A percentile compares a stretch with the other conserved stretches of the same genome.
Conservation (phyloP, 768 basidiomycete genomes). For the Suillus variegatus region DNA sequence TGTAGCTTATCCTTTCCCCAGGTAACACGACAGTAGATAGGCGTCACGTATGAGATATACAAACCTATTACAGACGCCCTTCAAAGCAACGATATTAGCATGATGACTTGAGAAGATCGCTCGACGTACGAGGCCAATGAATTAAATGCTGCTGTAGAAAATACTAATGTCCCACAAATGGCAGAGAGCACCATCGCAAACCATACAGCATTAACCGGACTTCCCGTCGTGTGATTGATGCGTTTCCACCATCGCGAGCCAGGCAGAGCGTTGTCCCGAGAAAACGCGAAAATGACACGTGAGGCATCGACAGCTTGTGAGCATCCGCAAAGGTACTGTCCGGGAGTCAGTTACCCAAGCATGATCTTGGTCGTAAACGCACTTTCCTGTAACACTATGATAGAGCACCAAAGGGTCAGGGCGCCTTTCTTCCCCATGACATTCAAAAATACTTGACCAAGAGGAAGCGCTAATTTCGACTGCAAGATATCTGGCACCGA, state of each 20-base stretch:
- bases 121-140: constrained; percentile 36
- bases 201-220: constrained; percentile 44
- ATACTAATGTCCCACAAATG: constrained; percentile 33
- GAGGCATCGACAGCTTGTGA: constrained; percentile 50
- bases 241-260: constrained; percentile 39
- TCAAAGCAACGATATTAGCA: background rate
- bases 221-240: constrained; percentile 33
- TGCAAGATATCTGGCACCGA: constrained; percentile 37
- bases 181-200: constrained; percentile 34
- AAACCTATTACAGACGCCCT: constrained; percentile 36
- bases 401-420: constrained; percentile 45
- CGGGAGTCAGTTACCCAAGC: background rate
- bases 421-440: constrained; percentile 42
- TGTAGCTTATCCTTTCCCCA: constrained; percentile 32
- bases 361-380: background rate
- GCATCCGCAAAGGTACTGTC: constrained; percentile 43
- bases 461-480: constrained; percentile 37
- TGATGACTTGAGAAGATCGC: background rate
- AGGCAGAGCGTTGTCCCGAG: constrained; percentile 39
- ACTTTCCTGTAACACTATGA: constrained; percentile 44
- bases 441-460: constrained; percentile 43
- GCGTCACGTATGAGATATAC: constrained; percentile 40
- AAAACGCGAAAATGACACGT: constrained; percentile 47
- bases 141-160: constrained; percentile 34
- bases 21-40: constrained; percentile 38